These are phyloP conservation scores for Naganishia liquefaciens DNA, from an alignment of 1,284 basidiomycete genomes.

Conservation along the genomic window DNA sequence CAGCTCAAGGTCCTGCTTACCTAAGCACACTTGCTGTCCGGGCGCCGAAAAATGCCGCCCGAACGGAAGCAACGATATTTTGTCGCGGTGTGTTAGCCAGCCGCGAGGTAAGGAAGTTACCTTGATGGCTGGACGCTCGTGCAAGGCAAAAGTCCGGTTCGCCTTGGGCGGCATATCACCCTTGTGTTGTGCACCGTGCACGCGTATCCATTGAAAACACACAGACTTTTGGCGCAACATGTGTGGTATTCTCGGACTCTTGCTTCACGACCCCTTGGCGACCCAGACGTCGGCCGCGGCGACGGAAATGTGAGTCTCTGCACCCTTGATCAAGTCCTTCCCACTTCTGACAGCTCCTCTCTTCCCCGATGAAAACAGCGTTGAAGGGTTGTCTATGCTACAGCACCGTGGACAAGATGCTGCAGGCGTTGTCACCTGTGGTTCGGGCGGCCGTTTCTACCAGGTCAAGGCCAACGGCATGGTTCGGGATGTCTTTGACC, in stretches of 20 bases:
- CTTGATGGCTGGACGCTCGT: slow-evolving; percentile 4
- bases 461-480: slow-evolving; percentile 99
- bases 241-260: slow-evolving; percentile 86
- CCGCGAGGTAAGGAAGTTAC: slow-evolving; percentile 1
- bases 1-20: background rate
- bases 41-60: background rate
- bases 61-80: slow-evolving; percentile 26
- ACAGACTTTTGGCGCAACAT: slow-evolving; percentile 47
- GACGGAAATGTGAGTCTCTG: slow-evolving; percentile 64
- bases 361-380: slow-evolving; percentile 40
- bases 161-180: background rate
- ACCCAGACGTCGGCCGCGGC: slow-evolving; percentile 66
- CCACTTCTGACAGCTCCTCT: slow-evolving; percentile 8
- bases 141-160: background rate
- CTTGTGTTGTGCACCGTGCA: background rate
- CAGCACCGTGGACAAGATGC: slow-evolving; percentile 98
- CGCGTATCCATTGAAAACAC: background rate
- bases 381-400: slow-evolving; percentile 83
- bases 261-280: slow-evolving; percentile 70
- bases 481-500: slow-evolving; percentile 97
- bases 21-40: background rate
- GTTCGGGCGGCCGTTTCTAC: slow-evolving; percentile 89
- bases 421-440: slow-evolving; percentile 96
- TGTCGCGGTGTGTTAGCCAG: background rate
- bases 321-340: slow-evolving; percentile 17